Percentiles rank a stretch among this genome's conserved stretches.
Evolutionary conservation across 257 asterid species (phyloP).

Genomic region (Forsythia viridissima): DNA sequence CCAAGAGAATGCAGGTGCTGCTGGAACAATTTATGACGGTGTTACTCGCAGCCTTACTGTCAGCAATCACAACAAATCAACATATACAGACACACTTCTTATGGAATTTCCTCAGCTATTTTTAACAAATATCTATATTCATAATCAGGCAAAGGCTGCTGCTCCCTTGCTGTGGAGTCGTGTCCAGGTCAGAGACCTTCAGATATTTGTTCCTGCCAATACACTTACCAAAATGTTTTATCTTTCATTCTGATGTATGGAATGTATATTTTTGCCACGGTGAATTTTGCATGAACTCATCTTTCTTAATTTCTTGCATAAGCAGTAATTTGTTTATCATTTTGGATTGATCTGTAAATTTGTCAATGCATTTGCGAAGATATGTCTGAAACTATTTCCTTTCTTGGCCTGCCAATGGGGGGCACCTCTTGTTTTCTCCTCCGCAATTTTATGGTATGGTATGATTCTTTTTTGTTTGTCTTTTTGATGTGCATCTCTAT

Average conservation of each 20-base stretch:
- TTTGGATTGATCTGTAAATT: not conserved
- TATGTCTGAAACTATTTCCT: not conserved
- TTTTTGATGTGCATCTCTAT: not conserved
- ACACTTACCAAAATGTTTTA: not conserved
- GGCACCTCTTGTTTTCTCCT: not conserved
- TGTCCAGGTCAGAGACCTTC: conserved; percentile 63
- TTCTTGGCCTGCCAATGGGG: not conserved
- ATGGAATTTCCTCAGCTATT: conserved; percentile 94
- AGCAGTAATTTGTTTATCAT: not conserved
- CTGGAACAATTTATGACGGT: conserved; percentile 92
- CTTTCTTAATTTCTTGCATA: not conserved
- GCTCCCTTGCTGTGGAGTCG: conserved; percentile 99
- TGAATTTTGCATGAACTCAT: not conserved
- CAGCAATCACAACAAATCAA: conserved; percentile 73
- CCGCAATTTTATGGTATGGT: not conserved
- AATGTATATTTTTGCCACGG: not conserved
- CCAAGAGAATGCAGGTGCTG: conserved; percentile 94
- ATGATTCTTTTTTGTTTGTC: not conserved
- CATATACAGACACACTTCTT: conserved; percentile 87
- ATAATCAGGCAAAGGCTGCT: conserved; percentile 84
- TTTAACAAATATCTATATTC: conserved; percentile 79
- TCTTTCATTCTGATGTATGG: not conserved
- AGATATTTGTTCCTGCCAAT: not conserved
- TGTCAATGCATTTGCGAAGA: not conserved
- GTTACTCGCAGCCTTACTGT: conserved; percentile 95